Evolutionary conservation across 2,329 filamentous ascomycete genomes (phyloP), one percentile per base, ranked within the genome.

Genomic region (Coniochaeta sp.): DNA sequence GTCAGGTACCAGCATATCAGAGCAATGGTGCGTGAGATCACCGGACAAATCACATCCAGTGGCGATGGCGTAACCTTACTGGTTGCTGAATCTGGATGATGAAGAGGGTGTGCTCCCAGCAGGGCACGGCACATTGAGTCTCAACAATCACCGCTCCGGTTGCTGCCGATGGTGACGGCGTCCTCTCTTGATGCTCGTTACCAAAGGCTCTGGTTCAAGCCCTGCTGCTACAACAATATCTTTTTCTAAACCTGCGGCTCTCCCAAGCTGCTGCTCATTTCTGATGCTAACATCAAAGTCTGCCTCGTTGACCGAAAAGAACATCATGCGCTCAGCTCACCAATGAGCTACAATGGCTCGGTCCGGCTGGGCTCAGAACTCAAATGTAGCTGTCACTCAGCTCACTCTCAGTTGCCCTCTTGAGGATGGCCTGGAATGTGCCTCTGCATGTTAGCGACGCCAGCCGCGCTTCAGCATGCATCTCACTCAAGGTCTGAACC

Each of bases 21-120:
- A 33, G 30, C 12, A 35, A 27, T 18, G n/a, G 22, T 33, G 48
- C 32, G 48, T 18, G n/a, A 27, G 38, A 26, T 33, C 32, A 13
- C 24, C 31, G 14, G 22, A 20, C 33, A 38, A 50, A 30, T 38
- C 48, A 50, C 48, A 50, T 42, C 22, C 5, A 38, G 33, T n/a
- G 22, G 31, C 20, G 28, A 40, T 32, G 13, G 22, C 27, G 32
- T 32, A 24, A 28, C 48, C 10, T 50, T n/a, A 50, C 48, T 50
- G 48, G 33, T 24, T 40, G 30, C 48, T 27, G 14, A n/a, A 16
- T 42, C 27, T 50, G 22, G 38, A 10, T n/a, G n/a, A 6, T 12
- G 7, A 38, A 30, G 33, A 50, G 48, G 22, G 48, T 38, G 26
- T 30, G 31, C 22, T 28, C 13, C 18, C 26, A 26, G 28, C 48